Base-by-base conservation (phyloP, 352 stramenopile genomes). In the Pythium rhizo-oryzae region DNA sequence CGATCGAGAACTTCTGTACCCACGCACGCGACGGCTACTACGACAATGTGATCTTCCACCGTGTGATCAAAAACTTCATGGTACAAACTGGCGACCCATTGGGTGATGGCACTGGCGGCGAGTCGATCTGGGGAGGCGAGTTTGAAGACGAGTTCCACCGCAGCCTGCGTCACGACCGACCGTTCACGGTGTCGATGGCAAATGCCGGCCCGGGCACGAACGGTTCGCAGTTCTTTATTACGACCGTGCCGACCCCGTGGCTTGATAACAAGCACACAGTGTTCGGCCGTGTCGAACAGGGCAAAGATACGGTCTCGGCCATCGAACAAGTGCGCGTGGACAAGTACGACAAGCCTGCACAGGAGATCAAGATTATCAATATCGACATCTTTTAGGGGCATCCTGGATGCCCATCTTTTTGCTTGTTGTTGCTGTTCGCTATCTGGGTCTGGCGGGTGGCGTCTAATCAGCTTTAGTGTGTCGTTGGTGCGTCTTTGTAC, bases 41-140 rank as follows among this genome's bases (percentile, higher is more conserved):
- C 73, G 97, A 99, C 79, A 97, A 98, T 70, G 79, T 99, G 12
- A 94, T 99, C 59, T 99, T 99, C 76, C 98, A 99, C 80, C 96
- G 98, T 58, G 94, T 99, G 61, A 99, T 99, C 77, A 98, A 98
- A 76, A 97, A 96, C 55, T 99, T 99, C 71, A 99, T 99, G 97
- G 81, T 99, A 44, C 97, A 99, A 84, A 93, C 84, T 1, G 92
- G 92, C 3, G 97, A 99, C 71, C 97, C 97, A 15, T 73, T 98
- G 18, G 98, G 98, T 33, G 97, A 99, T 77, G 97, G 97, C 46
- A 99, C 97, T 1, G 98, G 98, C 53, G 98, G 98, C 30, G 97
- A 99, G 82, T 98, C 85, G 56, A 99, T 99, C 66, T 99, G 98
- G 98, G 97, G 97, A 35, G 97, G 96, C 52, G 95, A 99, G 71